A percentile compares a stretch with the other conserved stretches of the same genome.
These are phyloP conservation scores for Colletotrichum eleusines DNA, from an alignment of 2,329 filamentous ascomycete species.

Conservation along the genomic window DNA sequence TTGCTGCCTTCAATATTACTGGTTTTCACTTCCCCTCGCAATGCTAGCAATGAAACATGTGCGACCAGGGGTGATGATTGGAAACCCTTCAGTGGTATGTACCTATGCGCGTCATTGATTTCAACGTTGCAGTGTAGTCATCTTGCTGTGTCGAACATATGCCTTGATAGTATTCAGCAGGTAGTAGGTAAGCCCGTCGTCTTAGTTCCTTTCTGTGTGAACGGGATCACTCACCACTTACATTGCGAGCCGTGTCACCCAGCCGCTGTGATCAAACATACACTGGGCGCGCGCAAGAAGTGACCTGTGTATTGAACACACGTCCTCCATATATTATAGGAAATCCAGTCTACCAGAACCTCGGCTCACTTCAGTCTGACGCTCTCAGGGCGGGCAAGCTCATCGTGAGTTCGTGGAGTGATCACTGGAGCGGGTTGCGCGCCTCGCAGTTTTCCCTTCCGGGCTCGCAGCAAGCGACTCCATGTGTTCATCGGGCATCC, in stretches of 20 bases:
- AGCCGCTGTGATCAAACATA: not conserved
- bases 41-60: no score
- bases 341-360: constrained; percentile 6
- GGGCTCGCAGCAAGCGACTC: constrained; percentile 4
- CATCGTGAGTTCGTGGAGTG: not conserved
- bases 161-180: no score
- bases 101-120: no score
- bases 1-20: not conserved
- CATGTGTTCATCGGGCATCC: not conserved
- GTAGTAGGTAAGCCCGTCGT: not conserved
- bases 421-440: not conserved
- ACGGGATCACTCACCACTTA: not conserved
- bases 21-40: not conserved
- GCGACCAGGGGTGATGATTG: not conserved
- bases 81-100: not conserved
- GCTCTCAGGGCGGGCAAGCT: not conserved
- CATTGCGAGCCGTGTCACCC: not conserved
- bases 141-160: no score
- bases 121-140: no score
- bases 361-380: constrained; percentile 31
- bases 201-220: not conserved
- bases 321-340: constrained; percentile 27
- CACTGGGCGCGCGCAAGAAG: not conserved
- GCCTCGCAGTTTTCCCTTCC: constrained; percentile 3
- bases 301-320: constrained; percentile 30